A percentile compares a stretch with the other conserved stretches of the same genome.
phyloP scores from a whole-genome alignment of 345 rosid genomes.

The Populus pruinosa region DNA sequence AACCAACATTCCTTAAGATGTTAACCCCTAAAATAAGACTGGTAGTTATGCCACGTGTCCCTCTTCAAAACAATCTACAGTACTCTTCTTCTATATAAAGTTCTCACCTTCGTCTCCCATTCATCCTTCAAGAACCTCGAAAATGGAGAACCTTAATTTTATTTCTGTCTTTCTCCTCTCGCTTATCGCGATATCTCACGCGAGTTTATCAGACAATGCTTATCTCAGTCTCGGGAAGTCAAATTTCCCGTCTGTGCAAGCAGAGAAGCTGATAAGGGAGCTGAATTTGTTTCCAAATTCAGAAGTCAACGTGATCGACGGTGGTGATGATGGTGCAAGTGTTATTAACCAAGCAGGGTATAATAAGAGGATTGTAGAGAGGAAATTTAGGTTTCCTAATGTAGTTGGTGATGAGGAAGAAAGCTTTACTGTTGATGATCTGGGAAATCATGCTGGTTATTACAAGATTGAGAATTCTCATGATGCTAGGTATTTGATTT shows the following conservation, averaged over 20 bases:
- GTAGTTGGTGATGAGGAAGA: slow-evolving; percentile 23
- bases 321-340: slow-evolving; percentile 8
- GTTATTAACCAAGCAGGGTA: background rate
- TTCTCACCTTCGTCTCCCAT: background rate
- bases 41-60: slow-evolving; percentile 18
- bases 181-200: slow-evolving; percentile 22
- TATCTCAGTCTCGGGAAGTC: slow-evolving; percentile 34
- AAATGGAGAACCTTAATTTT: slow-evolving; percentile 39
- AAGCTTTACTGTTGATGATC: slow-evolving; percentile 51
- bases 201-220: background rate
- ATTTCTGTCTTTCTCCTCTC: slow-evolving; percentile 23
- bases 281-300: slow-evolving; percentile 77
- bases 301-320: slow-evolving; percentile 54
- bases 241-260: slow-evolving; percentile 59
- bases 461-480: slow-evolving; percentile 69
- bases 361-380: slow-evolving; percentile 55
- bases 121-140: background rate
- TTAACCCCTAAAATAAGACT: background rate
- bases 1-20: background rate
- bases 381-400: slow-evolving; percentile 60
- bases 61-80: background rate
- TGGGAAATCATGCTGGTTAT: slow-evolving; percentile 97
- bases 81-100: background rate
- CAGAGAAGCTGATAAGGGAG: slow-evolving; percentile 73
- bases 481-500: slow-evolving; percentile 56